phyloP scores from a whole-genome alignment of 1,139 yeast species.

The Suhomyces coccinellae region DNA sequence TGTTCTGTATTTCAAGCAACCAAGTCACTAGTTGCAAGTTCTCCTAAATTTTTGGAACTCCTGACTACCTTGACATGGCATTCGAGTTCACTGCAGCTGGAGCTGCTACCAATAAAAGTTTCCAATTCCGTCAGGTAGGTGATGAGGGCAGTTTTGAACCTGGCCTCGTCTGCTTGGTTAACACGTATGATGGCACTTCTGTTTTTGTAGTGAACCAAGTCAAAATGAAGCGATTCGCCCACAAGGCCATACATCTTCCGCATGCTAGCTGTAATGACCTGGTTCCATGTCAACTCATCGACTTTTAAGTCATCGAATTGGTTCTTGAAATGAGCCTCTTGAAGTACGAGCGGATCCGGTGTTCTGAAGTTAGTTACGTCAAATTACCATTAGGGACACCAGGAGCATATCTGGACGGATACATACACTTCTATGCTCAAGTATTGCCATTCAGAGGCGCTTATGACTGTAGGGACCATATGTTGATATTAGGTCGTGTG shows the following conservation, averaged over 20 bases:
- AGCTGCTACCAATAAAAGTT: slow-evolving; percentile 23
- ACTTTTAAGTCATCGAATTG: slow-evolving; percentile 17
- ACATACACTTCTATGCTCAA: slow-evolving; percentile 20
- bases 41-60: slow-evolving; percentile 21
- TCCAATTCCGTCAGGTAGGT: slow-evolving; percentile 33
- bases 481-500: slow-evolving; percentile 2
- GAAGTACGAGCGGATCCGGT: slow-evolving; percentile 18
- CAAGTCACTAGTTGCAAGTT: neutral
- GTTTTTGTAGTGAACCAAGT: slow-evolving; percentile 29
- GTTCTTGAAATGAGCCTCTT: slow-evolving; percentile 9
- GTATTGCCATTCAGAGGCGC: slow-evolving; percentile 17
- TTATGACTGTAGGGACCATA: neutral
- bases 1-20: too few species aligned
- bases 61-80: slow-evolving; percentile 25
- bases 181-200: slow-evolving; percentile 24
- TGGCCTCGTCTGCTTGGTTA: slow-evolving; percentile 29
- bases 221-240: slow-evolving; percentile 44
- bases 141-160: slow-evolving; percentile 31
- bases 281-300: slow-evolving; percentile 46
- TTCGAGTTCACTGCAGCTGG: slow-evolving; percentile 19
- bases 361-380: slow-evolving; percentile 16
- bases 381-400: neutral
- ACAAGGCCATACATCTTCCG: slow-evolving; percentile 36
- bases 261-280: slow-evolving; percentile 33
- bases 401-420: neutral